Evolutionary conservation across 345 rosid species (phyloP).

Genomic region (Syzygium aromaticum): DNA sequence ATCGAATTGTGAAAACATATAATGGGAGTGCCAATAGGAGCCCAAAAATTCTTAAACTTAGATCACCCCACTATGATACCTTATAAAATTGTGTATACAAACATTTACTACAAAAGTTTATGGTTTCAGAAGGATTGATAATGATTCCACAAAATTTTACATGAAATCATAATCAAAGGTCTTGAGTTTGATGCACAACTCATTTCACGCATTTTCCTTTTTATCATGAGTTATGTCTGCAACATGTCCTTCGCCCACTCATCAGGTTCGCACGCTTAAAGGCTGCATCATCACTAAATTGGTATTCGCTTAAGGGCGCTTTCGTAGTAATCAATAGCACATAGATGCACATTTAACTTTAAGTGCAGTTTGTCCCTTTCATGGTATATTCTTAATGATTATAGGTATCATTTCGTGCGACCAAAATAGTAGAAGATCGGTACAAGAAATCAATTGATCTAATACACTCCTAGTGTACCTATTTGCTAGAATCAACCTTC

Average conservation of each 20-base stretch:
- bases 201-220: not conserved
- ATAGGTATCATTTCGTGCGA: not conserved
- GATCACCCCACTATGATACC: not conserved
- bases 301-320: not conserved
- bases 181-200: not conserved
- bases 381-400: not conserved
- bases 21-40: not conserved
- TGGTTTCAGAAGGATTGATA: not conserved
- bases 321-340: not conserved
- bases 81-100: not conserved
- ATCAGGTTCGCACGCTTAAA: not conserved
- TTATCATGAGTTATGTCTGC: not conserved
- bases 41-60: too few relatives aligned
- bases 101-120: not conserved
- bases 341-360: not conserved
- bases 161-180: not conserved
- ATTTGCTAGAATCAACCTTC: not conserved
- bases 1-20: not conserved
- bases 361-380: not conserved
- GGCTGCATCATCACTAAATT: not conserved
- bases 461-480: not conserved
- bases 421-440: not conserved
- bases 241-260: not conserved
- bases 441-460: not conserved
- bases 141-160: not conserved